Evolutionary conservation across 495 filamentous ascomycete species (phyloP).

Genomic region (Aspergillus bertholletiae): DNA sequence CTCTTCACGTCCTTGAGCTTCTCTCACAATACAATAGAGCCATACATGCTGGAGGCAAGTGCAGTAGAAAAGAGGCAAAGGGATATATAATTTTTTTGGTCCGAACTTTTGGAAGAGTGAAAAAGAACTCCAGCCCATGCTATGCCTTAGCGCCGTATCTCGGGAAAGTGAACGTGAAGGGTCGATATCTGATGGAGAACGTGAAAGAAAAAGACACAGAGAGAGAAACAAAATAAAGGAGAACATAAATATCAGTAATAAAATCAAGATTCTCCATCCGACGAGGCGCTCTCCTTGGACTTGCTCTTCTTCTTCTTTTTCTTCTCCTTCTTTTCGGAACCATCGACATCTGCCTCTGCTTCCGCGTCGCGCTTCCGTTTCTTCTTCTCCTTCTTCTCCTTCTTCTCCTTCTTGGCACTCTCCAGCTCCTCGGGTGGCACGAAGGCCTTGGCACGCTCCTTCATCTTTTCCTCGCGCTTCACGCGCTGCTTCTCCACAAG

Average conservation of each 20-base stretch:
- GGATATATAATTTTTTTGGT: not conserved
- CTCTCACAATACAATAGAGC: not conserved
- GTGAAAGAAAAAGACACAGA: conserved; percentile 1
- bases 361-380: conserved; percentile 42
- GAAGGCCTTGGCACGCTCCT: conserved; percentile 78
- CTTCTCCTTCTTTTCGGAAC: conserved; percentile 40
- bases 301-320: conserved; percentile 49
- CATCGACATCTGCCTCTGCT: conserved; percentile 25
- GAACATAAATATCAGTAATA: not conserved
- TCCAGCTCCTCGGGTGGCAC: conserved; percentile 73
- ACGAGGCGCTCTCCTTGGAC: conserved; percentile 30
- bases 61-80: not conserved
- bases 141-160: conserved; percentile 26
- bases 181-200: conserved; percentile 2
- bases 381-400: conserved; percentile 34
- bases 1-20: no score
- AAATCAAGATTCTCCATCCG: conserved; percentile 29
- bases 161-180: conserved; percentile 12
- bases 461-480: conserved; percentile 87
- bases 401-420: conserved; percentile 46
- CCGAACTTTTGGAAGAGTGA: not conserved
- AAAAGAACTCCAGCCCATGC: conserved; percentile 29
- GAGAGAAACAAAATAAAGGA: no score
- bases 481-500: conserved; percentile 74
- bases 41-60: not conserved